A percentile compares a stretch with the other conserved stretches of the same genome.
Conservation (phyloP, 768 basidiomycete species). For the Collybia mongolica region DNA sequence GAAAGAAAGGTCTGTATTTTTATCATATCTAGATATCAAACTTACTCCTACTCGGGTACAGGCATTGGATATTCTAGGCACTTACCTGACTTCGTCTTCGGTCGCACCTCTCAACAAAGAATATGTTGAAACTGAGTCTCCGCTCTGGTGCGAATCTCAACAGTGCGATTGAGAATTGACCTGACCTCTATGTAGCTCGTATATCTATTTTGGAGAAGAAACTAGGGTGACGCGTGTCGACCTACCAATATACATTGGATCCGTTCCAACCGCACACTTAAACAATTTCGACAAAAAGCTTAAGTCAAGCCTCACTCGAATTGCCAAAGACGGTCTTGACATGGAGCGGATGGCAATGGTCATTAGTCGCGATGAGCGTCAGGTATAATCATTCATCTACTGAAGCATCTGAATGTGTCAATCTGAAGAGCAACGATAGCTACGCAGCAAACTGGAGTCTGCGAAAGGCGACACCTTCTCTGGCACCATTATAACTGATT, state of each 20-base stretch:
- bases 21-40: constrained; percentile 1
- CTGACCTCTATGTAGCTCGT: constrained; percentile 50
- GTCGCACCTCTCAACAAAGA: constrained; percentile 86
- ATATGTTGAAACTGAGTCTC: constrained; percentile 88
- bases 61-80: constrained; percentile 85
- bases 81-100: constrained; percentile 84
- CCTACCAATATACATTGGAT: constrained; percentile 76
- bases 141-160: constrained; percentile 64
- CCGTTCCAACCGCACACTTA: constrained; percentile 80
- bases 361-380: constrained; percentile 84
- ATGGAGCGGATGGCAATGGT: constrained; percentile 89
- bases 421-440: constrained; percentile 21
- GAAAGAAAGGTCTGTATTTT: constrained; percentile 56
- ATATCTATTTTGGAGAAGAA: constrained; percentile 83
- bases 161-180: not conserved
- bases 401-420: not conserved
- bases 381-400: constrained; percentile 39
- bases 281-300: constrained; percentile 71
- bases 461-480: constrained; percentile 81
- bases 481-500: constrained; percentile 73
- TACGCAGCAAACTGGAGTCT: constrained; percentile 83
- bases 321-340: constrained; percentile 77
- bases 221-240: constrained; percentile 69
- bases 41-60: constrained; percentile 21
- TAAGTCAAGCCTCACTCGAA: constrained; percentile 63